Evolutionary conservation across 139 green algal genomes (phyloP).

Genomic region (Closterium sp.): DNA sequence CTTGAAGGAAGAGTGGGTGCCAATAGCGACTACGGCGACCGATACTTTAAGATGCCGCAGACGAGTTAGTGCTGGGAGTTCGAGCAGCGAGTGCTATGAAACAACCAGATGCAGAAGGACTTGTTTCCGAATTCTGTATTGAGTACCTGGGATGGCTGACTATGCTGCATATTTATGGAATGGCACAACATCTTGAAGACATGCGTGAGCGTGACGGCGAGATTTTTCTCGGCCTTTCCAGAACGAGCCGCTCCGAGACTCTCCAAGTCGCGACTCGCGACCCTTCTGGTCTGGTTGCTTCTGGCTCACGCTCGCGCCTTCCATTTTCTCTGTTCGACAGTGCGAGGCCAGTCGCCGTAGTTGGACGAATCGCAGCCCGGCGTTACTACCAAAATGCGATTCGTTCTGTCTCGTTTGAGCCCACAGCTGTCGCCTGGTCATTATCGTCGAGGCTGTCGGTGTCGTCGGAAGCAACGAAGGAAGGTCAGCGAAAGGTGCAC

Average conservation of each 20-base stretch:
- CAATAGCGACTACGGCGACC: too few relatives aligned
- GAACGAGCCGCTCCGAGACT: neutral
- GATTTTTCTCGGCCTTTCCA: neutral
- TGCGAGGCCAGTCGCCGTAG: neutral
- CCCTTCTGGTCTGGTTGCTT: neutral
- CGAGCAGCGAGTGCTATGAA: neutral
- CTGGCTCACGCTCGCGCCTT: neutral
- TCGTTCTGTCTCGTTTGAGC: neutral
- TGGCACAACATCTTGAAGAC: too few relatives aligned
- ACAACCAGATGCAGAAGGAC: neutral
- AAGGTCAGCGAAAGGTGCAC: neutral
- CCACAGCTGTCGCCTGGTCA: neutral
- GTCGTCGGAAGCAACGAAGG: neutral
- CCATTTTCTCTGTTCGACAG: neutral
- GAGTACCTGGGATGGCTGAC: too few relatives aligned
- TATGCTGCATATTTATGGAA: too few relatives aligned
- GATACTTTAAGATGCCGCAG: too few relatives aligned
- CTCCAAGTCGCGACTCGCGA: too few relatives aligned
- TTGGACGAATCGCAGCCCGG: neutral
- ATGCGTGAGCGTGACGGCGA: neutral
- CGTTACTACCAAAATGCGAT: neutral
- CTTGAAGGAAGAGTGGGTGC: too few relatives aligned
- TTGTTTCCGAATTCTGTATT: too few relatives aligned
- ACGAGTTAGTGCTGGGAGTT: too few relatives aligned
- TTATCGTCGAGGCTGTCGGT: neutral